These are phyloP conservation scores for Mycena maculata DNA, from an alignment of 768 basidiomycete genomes.

Conservation along the genomic window DNA sequence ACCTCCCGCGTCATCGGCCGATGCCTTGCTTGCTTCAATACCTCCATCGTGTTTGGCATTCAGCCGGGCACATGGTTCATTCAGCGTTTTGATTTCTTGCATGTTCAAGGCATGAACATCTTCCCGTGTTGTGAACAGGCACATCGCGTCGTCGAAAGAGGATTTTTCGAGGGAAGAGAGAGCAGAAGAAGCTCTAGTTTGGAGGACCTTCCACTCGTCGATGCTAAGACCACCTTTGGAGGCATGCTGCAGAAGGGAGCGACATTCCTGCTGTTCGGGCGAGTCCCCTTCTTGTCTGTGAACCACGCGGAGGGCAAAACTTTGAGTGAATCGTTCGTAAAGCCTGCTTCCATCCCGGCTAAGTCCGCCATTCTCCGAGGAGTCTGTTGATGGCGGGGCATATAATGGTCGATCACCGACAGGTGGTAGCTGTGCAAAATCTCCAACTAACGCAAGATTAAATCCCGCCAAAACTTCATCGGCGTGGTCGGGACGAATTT, in stretches of 20 bases:
- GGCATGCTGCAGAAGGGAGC: not conserved
- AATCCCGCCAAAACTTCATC: too few relatives aligned
- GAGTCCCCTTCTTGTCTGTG: slow-evolving; percentile 10
- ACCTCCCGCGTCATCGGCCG: slow-evolving; percentile 18
- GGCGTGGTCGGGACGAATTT: not conserved
- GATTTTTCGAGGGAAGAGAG: not conserved
- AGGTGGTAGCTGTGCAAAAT: too few relatives aligned
- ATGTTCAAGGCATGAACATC: slow-evolving; percentile 18
- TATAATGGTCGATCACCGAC: not conserved
- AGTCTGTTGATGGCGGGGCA: not conserved
- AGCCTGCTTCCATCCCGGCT: not conserved
- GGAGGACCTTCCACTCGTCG: slow-evolving; percentile 15
- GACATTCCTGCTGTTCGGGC: not conserved
- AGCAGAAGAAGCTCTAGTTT: not conserved
- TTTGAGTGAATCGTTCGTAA: not conserved
- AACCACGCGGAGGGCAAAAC: not conserved
- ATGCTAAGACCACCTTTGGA: slow-evolving; percentile 9
- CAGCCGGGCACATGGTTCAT: slow-evolving; percentile 18
- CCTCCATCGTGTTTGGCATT: slow-evolving; percentile 16
- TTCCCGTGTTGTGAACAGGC: slow-evolving; percentile 20
- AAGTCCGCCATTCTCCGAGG: too few relatives aligned
- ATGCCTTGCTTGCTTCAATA: not conserved
- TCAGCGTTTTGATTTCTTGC: not conserved
- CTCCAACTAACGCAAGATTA: too few relatives aligned
- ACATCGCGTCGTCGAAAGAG: slow-evolving; percentile 7